phyloP scores from a whole-genome alignment of 768 basidiomycete species.

The Roridomyces roridus region DNA sequence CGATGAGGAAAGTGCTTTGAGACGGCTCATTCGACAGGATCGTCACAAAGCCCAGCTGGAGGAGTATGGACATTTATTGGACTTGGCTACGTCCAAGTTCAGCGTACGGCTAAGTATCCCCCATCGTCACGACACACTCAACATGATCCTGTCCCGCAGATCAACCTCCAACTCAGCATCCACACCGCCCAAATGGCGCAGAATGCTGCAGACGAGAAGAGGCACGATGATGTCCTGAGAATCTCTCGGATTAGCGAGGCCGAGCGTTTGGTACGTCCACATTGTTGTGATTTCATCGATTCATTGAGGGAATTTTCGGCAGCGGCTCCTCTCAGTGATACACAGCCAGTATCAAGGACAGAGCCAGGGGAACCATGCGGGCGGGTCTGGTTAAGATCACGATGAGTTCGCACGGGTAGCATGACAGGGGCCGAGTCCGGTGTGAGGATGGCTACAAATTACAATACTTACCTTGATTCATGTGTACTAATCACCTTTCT shows the following conservation, averaged over 20 bases:
- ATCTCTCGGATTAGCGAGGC: too few relatives aligned
- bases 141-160: background rate
- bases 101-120: background rate
- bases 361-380: too few relatives aligned
- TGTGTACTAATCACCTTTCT: too few relatives aligned
- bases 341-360: too few relatives aligned
- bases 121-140: background rate
- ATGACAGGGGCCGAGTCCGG: too few relatives aligned
- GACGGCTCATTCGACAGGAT: constrained; percentile 4
- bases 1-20: background rate
- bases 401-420: too few relatives aligned
- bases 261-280: background rate
- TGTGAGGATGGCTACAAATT: too few relatives aligned
- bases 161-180: background rate
- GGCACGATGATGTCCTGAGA: background rate
- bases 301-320: too few relatives aligned
- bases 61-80: constrained; percentile 1
- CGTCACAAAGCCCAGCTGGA: background rate
- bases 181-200: background rate
- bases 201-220: background rate
- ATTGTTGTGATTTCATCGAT: background rate
- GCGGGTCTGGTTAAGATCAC: too few relatives aligned
- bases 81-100: too few relatives aligned
- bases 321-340: background rate
- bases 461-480: too few relatives aligned